Percentiles rank a stretch among this genome's conserved stretches.
phyloP scores from a whole-genome alignment of 2,329 filamentous ascomycete species.

The Colletotrichum cuscutae region DNA sequence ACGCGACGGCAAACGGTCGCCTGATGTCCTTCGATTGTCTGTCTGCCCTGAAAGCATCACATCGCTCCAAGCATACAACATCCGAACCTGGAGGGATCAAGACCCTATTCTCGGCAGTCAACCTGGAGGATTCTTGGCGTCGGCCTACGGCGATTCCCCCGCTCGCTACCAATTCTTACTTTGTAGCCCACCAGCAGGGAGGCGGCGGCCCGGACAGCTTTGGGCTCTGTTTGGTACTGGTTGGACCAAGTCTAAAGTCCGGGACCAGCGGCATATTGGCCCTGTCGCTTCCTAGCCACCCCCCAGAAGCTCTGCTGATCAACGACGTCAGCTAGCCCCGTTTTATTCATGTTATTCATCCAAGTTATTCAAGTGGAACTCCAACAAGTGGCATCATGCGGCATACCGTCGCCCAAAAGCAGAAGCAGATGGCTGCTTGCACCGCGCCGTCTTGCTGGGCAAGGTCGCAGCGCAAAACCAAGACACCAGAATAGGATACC shows the following conservation, averaged over 20 bases:
- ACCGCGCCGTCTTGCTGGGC: neutral
- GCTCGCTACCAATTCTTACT: constrained; percentile 7
- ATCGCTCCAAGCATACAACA: neutral
- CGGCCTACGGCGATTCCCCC: neutral
- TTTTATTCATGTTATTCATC: constrained; percentile 6
- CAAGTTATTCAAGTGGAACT: constrained; percentile 2
- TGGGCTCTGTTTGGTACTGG: neutral
- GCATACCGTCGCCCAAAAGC: neutral
- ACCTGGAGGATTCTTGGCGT: constrained; percentile 5
- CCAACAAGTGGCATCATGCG: neutral
- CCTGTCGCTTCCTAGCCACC: constrained; percentile 9
- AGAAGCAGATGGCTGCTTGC: neutral
- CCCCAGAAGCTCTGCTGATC: constrained; percentile 21
- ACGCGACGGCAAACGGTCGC: constrained; percentile 12
- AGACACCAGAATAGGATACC: neutral
- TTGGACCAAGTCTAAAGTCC: neutral
- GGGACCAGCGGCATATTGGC: constrained; percentile 24
- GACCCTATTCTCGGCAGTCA: neutral
- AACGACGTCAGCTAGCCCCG: constrained; percentile 31
- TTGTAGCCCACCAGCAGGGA: neutral
- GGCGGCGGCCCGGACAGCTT: neutral
- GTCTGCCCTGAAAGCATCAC: neutral
- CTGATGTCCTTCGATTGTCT: neutral
- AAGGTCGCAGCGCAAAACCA: constrained; percentile 3
- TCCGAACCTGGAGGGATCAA: neutral